Evolutionary conservation across 805 yeast genomes (phyloP).

Genomic region (Dipodascus geniculatus): DNA sequence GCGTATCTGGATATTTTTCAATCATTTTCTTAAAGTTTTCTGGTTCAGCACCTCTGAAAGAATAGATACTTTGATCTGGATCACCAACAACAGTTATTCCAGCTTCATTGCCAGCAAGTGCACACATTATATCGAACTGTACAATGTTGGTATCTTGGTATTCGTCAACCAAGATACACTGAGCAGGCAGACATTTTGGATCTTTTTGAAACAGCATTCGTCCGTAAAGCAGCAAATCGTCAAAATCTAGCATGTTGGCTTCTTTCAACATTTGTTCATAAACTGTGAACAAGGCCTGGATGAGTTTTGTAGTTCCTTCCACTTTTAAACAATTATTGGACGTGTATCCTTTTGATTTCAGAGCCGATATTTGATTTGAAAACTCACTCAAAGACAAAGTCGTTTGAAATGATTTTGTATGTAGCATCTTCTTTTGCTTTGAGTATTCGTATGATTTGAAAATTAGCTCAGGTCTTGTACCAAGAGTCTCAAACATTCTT

Average conservation of each 20-base stretch:
- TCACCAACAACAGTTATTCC: slow-evolving; percentile 83
- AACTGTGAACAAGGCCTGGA: background rate
- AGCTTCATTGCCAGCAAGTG: slow-evolving; percentile 28
- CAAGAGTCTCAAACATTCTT: slow-evolving; percentile 30
- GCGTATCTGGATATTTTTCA: slow-evolving; percentile 25
- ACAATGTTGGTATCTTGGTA: slow-evolving; percentile 83
- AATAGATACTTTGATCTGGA: slow-evolving; percentile 91
- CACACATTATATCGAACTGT: slow-evolving; percentile 58
- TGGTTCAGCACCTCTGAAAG: slow-evolving; percentile 70
- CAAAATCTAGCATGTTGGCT: slow-evolving; percentile 57
- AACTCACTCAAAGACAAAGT: background rate
- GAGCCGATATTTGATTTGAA: background rate
- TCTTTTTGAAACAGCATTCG: slow-evolving; percentile 34
- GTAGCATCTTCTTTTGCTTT: background rate
- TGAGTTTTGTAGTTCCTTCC: background rate
- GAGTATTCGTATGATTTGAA: background rate
- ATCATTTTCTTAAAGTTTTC: slow-evolving; percentile 52
- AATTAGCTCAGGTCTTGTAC: slow-evolving; percentile 28
- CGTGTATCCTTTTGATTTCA: slow-evolving; percentile 11
- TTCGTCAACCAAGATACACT: slow-evolving; percentile 82
- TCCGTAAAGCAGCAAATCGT: slow-evolving; percentile 59
- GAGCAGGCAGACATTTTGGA: slow-evolving; percentile 35
- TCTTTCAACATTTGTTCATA: slow-evolving; percentile 40
- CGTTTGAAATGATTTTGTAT: background rate
- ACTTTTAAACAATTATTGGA: background rate